Evolutionary conservation across 495 filamentous ascomycete species (phyloP), one percentile per base, ranked within the genome.

Genomic region (Terfezia claveryi): DNA sequence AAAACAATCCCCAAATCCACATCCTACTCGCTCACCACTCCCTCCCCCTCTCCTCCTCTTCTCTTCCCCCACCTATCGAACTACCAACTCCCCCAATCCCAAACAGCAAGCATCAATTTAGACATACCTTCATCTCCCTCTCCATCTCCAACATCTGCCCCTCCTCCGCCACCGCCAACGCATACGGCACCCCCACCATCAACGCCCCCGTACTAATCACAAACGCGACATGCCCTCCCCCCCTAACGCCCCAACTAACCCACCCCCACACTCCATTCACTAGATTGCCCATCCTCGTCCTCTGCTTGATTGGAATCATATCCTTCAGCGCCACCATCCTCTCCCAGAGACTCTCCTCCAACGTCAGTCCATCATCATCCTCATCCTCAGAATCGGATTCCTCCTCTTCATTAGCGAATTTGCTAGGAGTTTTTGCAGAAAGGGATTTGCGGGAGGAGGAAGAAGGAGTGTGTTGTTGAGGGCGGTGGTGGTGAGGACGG

Each of bases 141-240:
- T 96, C 91, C 86, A 91, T 87, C 75, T 94, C 89, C 57, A 85
- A 72, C 65, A 91, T 76, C 73, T 92, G 81, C 74, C 95, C 87
- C 70, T 99, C 91, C 73, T 99, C 92, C 53, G 82, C 78, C 69
- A 84, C 86, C 49, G 87, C 87, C 56, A 99, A 74, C 54, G 86
- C 85, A 75, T 82, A 96, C 27, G 91, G 92, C 52, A 96, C 85
- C 65, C 84, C 86, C 56, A 99, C 69, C 62, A 99, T 70, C 68
- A 99, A 76, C 51, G 83, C 86, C 55, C 79, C 84, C 50, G 88
- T 93, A 66, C 79, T 82, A 23, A 99, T 67, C 38, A 94, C 75
- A 83, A 85, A 99, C 59, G 93, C 70, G 20, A 80, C 76, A 72
- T 87, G 91, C 52, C 89, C 88, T 59, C 77, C 74, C 62, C 85